A percentile compares a stretch with the other conserved stretches of the same genome.
Conservation (phyloP, 306 rosid species). For the Cucumis melo region DNA sequence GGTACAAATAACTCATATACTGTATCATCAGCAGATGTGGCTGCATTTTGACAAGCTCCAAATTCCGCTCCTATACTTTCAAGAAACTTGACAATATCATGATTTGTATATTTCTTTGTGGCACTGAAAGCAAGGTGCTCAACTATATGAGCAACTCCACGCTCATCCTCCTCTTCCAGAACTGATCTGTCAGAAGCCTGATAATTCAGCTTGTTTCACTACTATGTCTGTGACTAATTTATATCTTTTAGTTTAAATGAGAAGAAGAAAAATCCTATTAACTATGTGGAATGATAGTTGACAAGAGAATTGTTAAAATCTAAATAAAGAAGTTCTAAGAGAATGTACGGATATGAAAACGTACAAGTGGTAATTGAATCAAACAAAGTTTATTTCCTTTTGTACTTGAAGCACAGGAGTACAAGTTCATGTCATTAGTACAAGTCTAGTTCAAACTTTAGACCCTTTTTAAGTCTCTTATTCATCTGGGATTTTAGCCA, state of each 20-base stretch:
- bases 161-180: conserved; percentile 90
- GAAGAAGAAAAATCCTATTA: neutral
- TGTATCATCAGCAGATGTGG: conserved; percentile 70
- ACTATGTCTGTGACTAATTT: conserved; percentile 4
- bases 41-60: conserved; percentile 96
- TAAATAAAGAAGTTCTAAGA: neutral
- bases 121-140: conserved; percentile 99
- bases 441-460: neutral
- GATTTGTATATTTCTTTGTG: conserved; percentile 63
- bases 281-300: neutral
- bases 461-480: neutral
- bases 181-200: conserved; percentile 66
- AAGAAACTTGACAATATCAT: conserved; percentile 75
- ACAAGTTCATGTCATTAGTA: neutral
- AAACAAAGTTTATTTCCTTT: neutral
- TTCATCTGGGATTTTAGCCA: neutral
- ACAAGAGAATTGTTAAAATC: neutral
- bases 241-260: neutral
- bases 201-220: conserved; percentile 19
- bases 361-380: neutral
- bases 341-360: neutral
- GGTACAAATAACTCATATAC: conserved; percentile 89
- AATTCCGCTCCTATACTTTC: conserved; percentile 94
- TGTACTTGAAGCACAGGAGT: neutral
- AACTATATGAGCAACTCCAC: conserved; percentile 93